Percentiles rank a stretch among this genome's conserved stretches.
Conservation (phyloP, 2,329 filamentous ascomycete genomes). For the Lecanoromycetidae sp. region DNA sequence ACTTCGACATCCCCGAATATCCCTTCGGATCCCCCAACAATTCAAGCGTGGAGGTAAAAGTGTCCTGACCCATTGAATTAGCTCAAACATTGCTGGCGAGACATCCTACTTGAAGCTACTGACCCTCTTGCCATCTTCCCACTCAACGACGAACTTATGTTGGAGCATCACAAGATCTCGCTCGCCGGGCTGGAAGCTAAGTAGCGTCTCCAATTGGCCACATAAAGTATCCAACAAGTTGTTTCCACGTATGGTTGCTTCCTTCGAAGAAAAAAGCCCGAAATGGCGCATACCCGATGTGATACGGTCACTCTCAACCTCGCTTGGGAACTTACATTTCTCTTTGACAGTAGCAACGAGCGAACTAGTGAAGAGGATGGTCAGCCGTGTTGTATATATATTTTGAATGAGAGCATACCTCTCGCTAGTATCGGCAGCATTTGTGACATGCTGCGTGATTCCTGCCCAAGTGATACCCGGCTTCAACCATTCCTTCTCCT, state of each 20-base stretch:
- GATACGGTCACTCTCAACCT: constrained; percentile 46
- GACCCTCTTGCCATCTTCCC: constrained; percentile 53
- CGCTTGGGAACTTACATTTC: constrained; percentile 16
- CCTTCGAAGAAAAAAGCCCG: constrained; percentile 52
- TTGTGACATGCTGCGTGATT: constrained; percentile 64
- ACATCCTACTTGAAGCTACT: not conserved
- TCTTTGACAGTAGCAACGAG: constrained; percentile 2
- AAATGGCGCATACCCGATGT: constrained; percentile 63
- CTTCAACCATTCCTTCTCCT: constrained; percentile 52
- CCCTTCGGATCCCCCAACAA: constrained; percentile 71
- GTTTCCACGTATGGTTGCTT: constrained; percentile 44
- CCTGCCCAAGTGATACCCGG: constrained; percentile 67
- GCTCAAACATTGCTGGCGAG: not conserved
- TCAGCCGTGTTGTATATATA: not conserved
- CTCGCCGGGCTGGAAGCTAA: constrained; percentile 73
- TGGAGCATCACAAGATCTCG: constrained; percentile 63
- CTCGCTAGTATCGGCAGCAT: constrained; percentile 52
- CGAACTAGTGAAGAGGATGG: not conserved
- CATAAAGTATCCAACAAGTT: constrained; percentile 87
- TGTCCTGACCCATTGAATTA: constrained; percentile 42
- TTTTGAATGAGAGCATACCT: not conserved
- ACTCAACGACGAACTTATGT: constrained; percentile 63
- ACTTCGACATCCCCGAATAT: constrained; percentile 72
- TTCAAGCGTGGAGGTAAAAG: constrained; percentile 66
- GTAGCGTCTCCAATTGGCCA: constrained; percentile 78